Evolutionary conservation across 2,329 filamentous ascomycete species (phyloP), one percentile per base, ranked within the genome.

Genomic region (Triangularia verruculosa): DNA sequence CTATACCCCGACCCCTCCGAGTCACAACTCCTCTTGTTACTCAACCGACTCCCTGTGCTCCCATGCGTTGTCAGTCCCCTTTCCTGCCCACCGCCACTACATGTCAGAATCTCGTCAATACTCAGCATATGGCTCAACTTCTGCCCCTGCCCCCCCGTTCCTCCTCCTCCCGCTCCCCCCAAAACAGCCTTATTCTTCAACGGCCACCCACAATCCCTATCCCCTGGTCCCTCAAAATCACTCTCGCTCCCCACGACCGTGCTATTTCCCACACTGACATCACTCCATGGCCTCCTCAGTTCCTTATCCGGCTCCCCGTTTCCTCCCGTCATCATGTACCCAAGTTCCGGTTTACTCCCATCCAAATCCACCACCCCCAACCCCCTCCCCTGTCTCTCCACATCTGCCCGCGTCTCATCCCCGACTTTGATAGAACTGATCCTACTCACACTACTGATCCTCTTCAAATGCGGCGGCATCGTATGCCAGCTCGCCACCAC

Each of bases 391-490:
- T n/a, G n/a, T n/a, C 39, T 20, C 13, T 47, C 47, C 43, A 62
- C n/a, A 22, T 59, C 47, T 17, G 17, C 54, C 47, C 59, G 25
- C 20, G 22, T 28, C 30, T 61, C 39, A 17, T 22, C 39, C n/a
- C 34, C 52, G 6, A 52, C 57, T 12, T 47, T 47, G 27, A 63
- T 63, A 8, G 61, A 65, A 8, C 61, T 63, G 17, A 65, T 61
- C 17, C 56, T 54, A 39, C 64, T 63, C 15, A 63, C 57, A 22
- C 27, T 61, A 24, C 61, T 63, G 2, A 65, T 54, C 34, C 64
- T 57, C 52, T 65, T 65, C 11, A 65, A 24, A 13, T 59, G 34
- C 12, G 61, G 64, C 25, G 61, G 64, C 11, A 59, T 52, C 22
- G 57, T 60, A 13, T 61, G 47, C 57, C 61, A 55, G 5, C 56